phyloP scores from a whole-genome alignment of 2,329 filamentous ascomycete species.

The Grosmannia penicillata region DNA sequence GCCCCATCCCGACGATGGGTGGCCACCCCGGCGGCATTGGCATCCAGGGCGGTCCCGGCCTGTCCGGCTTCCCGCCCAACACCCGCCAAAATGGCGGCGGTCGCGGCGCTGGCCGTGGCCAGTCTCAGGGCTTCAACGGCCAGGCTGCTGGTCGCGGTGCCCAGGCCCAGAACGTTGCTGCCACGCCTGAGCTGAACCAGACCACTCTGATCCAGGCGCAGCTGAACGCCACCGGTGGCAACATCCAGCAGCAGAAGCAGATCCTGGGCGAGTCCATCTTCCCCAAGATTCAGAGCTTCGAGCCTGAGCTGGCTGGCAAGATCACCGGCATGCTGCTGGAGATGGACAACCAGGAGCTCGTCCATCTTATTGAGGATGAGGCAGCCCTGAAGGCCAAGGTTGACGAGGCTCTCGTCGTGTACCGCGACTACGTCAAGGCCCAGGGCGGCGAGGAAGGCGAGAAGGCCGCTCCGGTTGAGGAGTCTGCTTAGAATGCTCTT shows the following conservation, averaged over 20 bases:
- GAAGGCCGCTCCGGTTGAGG: conserved; percentile 34
- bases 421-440: conserved; percentile 96
- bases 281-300: conserved; percentile 92
- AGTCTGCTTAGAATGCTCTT: conserved; percentile 11
- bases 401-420: conserved; percentile 90
- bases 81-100: conserved; percentile 31
- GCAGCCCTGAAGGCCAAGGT: conserved; percentile 85
- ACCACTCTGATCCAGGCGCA: conserved; percentile 38
- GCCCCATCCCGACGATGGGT: conserved; percentile 48
- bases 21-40: conserved; percentile 43
- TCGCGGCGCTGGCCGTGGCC: conserved; percentile 24
- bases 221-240: conserved; percentile 30
- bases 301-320: conserved; percentile 94
- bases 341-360: conserved; percentile 93
- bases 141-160: conserved; percentile 35
- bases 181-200: conserved; percentile 24
- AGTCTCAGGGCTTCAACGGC: conserved; percentile 20
- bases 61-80: conserved; percentile 44
- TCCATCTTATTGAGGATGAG: conserved; percentile 90
- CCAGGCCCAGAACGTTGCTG: conserved; percentile 14
- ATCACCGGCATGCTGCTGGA: conserved; percentile 99
- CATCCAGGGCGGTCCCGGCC: conserved; percentile 30
- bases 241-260: conserved; percentile 84
- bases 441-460: conserved; percentile 33
- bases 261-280: conserved; percentile 95